phyloP scores from a whole-genome alignment of 345 rosid species.

The Eucalyptus lansdowneana region DNA sequence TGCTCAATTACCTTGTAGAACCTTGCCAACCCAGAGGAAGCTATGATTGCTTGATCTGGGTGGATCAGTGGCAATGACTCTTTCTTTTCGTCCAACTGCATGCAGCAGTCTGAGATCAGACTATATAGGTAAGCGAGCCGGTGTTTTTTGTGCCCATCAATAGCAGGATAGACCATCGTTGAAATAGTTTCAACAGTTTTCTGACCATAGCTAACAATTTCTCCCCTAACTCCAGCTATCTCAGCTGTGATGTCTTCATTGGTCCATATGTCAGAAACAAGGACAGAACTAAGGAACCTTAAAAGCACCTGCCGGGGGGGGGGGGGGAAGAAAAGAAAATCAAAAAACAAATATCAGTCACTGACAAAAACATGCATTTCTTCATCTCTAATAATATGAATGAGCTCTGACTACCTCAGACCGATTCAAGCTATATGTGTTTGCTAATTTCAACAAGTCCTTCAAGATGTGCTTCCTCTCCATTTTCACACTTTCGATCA shows the following conservation, averaged over 20 bases:
- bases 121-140: constrained; percentile 64
- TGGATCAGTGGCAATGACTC: constrained; percentile 11
- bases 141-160: constrained; percentile 75
- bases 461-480: constrained; percentile 73
- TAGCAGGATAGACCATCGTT: constrained; percentile 53
- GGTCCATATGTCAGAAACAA: constrained; percentile 72
- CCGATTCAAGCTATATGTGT: constrained; percentile 49
- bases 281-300: constrained; percentile 44
- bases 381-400: neutral
- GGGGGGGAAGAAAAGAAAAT: neutral
- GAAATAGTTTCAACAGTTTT: constrained; percentile 55
- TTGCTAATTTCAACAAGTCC: constrained; percentile 49
- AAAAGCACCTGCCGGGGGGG: constrained; percentile 48
- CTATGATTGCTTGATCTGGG: constrained; percentile 9
- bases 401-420: constrained; percentile 38
- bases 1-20: constrained; percentile 47
- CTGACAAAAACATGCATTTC: neutral
- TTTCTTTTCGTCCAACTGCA: constrained; percentile 36
- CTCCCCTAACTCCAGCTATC: constrained; percentile 52
- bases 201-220: constrained; percentile 42
- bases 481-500: constrained; percentile 52
- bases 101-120: constrained; percentile 75
- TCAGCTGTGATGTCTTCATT: constrained; percentile 69
- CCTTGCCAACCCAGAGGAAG: constrained; percentile 23
- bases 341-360: neutral